phyloP scores from a whole-genome alignment of 2,329 filamentous ascomycete species.

The Blastomyces gilchristii region DNA sequence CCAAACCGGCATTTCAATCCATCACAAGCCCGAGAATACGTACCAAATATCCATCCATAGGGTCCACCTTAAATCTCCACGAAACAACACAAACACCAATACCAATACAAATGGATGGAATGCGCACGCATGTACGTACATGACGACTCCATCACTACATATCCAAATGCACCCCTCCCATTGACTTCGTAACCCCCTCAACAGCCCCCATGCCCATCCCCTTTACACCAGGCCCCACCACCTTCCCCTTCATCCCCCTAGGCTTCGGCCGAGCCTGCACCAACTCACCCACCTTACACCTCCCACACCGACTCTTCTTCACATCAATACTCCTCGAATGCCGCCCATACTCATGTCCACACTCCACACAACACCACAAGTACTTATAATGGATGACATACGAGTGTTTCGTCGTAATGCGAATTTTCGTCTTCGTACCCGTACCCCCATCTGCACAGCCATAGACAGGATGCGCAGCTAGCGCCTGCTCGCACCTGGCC shows the following conservation, averaged over 20 bases:
- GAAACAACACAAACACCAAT: no score
- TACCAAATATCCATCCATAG: background rate
- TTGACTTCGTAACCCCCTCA: background rate
- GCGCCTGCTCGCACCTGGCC: constrained; percentile 27
- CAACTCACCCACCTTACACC: constrained; percentile 55
- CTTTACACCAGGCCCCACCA: background rate
- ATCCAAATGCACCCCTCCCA: background rate
- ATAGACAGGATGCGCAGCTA: constrained; percentile 43
- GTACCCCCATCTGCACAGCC: constrained; percentile 51
- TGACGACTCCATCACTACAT: background rate
- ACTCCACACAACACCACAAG: constrained; percentile 65
- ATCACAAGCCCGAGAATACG: background rate
- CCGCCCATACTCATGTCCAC: constrained; percentile 63
- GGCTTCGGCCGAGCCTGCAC: constrained; percentile 73
- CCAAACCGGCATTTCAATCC: background rate
- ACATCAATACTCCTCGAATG: constrained; percentile 81
- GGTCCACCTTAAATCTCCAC: background rate
- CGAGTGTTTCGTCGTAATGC: constrained; percentile 72
- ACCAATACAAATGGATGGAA: background rate
- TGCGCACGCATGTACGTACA: background rate
- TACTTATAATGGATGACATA: constrained; percentile 93
- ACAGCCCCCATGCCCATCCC: background rate
- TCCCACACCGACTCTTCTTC: constrained; percentile 59
- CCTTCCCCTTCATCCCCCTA: constrained; percentile 30
- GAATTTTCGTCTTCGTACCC: constrained; percentile 24